These are phyloP conservation scores for Cutaneotrichosporon cavernicola DNA, from an alignment of 1,284 basidiomycete genomes.

Conservation along the genomic window DNA sequence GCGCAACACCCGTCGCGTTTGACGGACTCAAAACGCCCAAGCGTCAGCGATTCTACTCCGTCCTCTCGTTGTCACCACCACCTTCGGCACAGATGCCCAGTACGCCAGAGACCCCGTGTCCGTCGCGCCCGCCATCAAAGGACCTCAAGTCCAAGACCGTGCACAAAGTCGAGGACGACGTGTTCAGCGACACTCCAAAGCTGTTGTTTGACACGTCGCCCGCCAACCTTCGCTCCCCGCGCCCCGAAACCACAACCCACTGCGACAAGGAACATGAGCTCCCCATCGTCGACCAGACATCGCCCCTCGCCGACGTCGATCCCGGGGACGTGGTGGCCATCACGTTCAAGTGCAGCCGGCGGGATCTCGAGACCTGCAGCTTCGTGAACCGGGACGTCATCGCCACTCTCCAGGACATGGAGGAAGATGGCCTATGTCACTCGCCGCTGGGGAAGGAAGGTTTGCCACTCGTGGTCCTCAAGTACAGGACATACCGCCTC, in stretches of 20 bases:
- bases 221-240: too few species aligned
- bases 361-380: neutral
- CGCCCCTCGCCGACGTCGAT: neutral
- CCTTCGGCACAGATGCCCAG: neutral
- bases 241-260: neutral
- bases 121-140: neutral
- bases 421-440: neutral
- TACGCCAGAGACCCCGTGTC: neutral
- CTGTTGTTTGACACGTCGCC: too few species aligned
- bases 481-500: neutral
- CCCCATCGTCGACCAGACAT: neutral
- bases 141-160: neutral
- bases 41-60: neutral
- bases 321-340: neutral
- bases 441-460: neutral
- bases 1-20: neutral
- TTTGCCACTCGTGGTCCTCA: neutral
- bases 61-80: neutral
- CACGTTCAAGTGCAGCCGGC: neutral
- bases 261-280: neutral
- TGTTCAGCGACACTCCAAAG: too few species aligned
- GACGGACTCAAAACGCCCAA: neutral
- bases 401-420: neutral
- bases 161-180: too few species aligned
- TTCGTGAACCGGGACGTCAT: constrained; percentile 1